phyloP scores from a whole-genome alignment of 148 eudicot species.

The Vaccinium vitisidaea region DNA sequence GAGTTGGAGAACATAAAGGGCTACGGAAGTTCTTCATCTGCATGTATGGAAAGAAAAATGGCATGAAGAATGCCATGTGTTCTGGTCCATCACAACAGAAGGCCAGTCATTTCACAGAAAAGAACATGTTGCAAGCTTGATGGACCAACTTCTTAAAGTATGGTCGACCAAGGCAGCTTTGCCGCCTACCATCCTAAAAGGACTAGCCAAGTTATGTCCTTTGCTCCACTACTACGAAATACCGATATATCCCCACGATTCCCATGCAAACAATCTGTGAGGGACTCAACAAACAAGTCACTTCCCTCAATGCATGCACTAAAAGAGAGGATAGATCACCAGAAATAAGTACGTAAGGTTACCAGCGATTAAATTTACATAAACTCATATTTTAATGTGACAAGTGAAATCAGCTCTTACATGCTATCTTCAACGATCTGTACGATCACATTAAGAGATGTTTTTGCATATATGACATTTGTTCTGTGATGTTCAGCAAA shows the following conservation, averaged over 20 bases:
- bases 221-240: neutral
- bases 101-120: neutral
- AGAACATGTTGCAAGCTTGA: neutral
- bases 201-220: neutral
- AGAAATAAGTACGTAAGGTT: neutral
- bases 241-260: neutral
- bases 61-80: neutral
- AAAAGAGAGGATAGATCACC: neutral
- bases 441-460: neutral
- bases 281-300: neutral
- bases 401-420: slow-evolving; percentile 1
- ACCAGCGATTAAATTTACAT: neutral
- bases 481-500: too few relatives aligned
- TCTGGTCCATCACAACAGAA: neutral
- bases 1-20: neutral
- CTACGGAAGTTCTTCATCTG: neutral
- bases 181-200: neutral
- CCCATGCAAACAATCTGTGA: neutral
- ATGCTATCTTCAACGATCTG: neutral
- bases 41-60: neutral
- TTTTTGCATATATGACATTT: neutral
- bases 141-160: neutral
- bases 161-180: neutral
- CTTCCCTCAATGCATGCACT: neutral
- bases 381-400: neutral